phyloP scores from a whole-genome alignment of 192 early-diverging fungal species.

The Backusella liffmaniae region DNA sequence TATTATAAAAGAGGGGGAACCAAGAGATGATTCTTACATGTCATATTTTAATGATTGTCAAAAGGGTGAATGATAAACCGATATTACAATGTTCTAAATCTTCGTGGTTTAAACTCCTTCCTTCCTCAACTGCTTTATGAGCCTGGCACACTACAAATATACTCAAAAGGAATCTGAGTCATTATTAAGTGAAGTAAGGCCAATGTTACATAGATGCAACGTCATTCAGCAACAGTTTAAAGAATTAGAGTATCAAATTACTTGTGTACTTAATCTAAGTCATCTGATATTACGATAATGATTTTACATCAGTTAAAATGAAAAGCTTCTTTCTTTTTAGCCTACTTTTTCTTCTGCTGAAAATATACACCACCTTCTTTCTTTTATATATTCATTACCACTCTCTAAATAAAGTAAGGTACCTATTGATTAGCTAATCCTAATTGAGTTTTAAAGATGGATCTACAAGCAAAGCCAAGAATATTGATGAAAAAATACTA shows the following conservation, averaged over 20 bases:
- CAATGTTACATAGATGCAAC: not conserved
- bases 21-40: not conserved
- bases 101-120: not conserved
- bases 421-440: not conserved
- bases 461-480: not conserved
- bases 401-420: not conserved
- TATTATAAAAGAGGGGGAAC: not conserved
- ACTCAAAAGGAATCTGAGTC: conserved; percentile 1
- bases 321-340: not conserved
- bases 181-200: not conserved
- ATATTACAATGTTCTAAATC: not conserved
- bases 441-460: not conserved
- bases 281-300: not conserved
- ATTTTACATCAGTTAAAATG: not conserved
- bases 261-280: not conserved
- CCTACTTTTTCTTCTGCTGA: not conserved
- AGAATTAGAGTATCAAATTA: not conserved
- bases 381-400: not conserved
- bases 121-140: not conserved
- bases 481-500: not conserved
- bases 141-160: not conserved
- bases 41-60: not conserved
- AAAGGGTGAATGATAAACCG: not conserved
- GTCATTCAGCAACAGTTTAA: not conserved
- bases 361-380: not conserved